These are phyloP conservation scores for Sporopachydermia quercuum DNA, from an alignment of 805 yeast species.

Conservation along the genomic window DNA sequence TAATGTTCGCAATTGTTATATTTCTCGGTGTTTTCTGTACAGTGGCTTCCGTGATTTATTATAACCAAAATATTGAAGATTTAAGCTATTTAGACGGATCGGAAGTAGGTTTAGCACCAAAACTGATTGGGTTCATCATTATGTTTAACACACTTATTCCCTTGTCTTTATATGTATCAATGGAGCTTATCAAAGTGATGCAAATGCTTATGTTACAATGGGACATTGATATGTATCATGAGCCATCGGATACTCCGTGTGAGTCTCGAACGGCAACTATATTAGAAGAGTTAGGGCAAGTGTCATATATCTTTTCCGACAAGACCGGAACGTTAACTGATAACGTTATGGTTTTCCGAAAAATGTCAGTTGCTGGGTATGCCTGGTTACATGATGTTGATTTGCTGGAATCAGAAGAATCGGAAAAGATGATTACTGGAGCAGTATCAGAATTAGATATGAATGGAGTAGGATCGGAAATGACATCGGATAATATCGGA, in stretches of 20 bases:
- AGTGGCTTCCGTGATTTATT: constrained; percentile 53
- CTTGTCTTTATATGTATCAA: constrained; percentile 82
- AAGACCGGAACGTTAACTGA: constrained; percentile 97
- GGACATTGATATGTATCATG: constrained; percentile 92
- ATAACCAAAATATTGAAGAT: constrained; percentile 22
- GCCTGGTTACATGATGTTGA: constrained; percentile 80
- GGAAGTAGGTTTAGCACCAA: constrained; percentile 77
- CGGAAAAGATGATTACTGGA: constrained; percentile 8
- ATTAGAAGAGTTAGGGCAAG: constrained; percentile 93
- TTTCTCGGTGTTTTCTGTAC: constrained; percentile 65
- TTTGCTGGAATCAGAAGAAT: constrained; percentile 17
- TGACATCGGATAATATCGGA: neutral
- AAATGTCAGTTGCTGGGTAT: constrained; percentile 74
- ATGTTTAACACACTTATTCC: constrained; percentile 97
- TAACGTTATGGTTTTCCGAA: constrained; percentile 83
- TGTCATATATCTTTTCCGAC: constrained; percentile 86
- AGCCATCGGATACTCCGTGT: constrained; percentile 74
- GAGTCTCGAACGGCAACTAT: constrained; percentile 93
- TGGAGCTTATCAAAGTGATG: constrained; percentile 86
- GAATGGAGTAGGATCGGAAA: neutral
- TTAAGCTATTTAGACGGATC: constrained; percentile 63
- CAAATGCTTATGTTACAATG: constrained; percentile 71
- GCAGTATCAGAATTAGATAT: neutral
- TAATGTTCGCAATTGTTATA: constrained; percentile 78
- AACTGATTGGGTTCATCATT: constrained; percentile 89